Base-by-base conservation (phyloP, 306 rosid species). In the Dryas drummondii region DNA sequence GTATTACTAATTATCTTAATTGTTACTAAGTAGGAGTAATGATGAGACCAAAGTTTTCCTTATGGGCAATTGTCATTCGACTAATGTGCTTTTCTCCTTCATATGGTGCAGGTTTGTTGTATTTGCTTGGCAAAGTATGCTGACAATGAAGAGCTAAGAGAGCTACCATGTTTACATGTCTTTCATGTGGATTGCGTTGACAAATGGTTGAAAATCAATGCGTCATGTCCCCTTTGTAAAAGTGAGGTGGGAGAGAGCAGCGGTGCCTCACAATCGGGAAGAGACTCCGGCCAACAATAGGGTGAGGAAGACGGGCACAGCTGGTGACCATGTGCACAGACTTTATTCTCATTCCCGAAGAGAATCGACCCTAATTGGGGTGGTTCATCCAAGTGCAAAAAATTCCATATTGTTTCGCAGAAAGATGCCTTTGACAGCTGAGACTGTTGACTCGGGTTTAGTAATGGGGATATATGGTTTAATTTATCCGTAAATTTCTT, bases 201-300 rank as follows among this genome's bases (percentile, higher is more conserved):
- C 82, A 88, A 86, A 87, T 91, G 93, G 93, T 83, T 88, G 58
- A 91, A 91, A 84, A 88, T 90, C 81, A 90, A 88, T 64, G 90
- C 91, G n/a, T 80, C 83, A 0, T 90, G 96, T 22, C 96, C 96
- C 27, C 91, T 90, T 47, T 90, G 96, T 84, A 86, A 90, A 80
- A 79, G 66, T 26, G 93, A 83, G 75, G 87, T 83, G 41, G 87
- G 87, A 7, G 83, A 67, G 55, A 66, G 79, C 63, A 76, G 72
- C 22, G 60, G 65, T 27, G 58, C 26, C 27, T 69, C 84, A 2
- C 80, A 84, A 26, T 66, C 45, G 22, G 80, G 79, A 5, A 54
- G 84, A 79, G 92, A 80, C 12, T 87, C 89, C 65, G 37, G 65
- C 84, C 75, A 80, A 66, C 84, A 78, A 56, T 85, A 82, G 74